Evolutionary conservation across 192 early-diverging fungal genomes (phyloP).

Genomic region (Backusella westeae): DNA sequence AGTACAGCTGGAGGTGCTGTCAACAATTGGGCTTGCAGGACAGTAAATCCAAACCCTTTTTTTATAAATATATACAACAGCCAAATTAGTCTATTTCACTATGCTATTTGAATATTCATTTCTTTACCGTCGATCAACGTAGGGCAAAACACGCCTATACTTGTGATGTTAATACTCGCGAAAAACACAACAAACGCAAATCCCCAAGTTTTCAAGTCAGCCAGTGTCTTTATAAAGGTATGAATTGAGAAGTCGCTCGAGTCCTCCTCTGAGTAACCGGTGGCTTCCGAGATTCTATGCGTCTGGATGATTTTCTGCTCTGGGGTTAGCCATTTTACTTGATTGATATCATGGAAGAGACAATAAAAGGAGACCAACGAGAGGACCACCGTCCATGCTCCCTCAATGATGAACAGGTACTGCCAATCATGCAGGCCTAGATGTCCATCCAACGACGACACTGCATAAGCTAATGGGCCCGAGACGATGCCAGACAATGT

Average conservation of each 20-base stretch:
- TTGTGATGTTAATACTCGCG: constrained; percentile 4
- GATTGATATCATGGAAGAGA: constrained; percentile 27
- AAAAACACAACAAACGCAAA: constrained; percentile 15
- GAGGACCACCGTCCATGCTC: constrained; percentile 56
- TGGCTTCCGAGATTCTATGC: neutral
- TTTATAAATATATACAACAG: neutral
- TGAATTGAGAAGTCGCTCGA: neutral
- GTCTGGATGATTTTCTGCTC: constrained; percentile 25
- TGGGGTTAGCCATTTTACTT: constrained; percentile 21
- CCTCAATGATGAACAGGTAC: constrained; percentile 72
- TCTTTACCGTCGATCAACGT: constrained; percentile 22
- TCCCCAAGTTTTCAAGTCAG: constrained; percentile 23
- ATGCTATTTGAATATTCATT: neutral
- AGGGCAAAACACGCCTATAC: constrained; percentile 17
- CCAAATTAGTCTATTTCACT: neutral
- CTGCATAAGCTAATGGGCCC: constrained; percentile 55
- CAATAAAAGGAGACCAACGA: constrained; percentile 49
- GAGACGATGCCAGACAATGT: constrained; percentile 54
- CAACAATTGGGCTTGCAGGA: constrained; percentile 23
- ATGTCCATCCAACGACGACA: constrained; percentile 51
- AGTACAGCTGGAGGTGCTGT: constrained; percentile 26
- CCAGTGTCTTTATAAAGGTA: neutral
- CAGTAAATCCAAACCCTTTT: constrained; percentile 23
- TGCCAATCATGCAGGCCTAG: constrained; percentile 63
- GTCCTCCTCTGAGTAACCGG: neutral